Percentiles rank a stretch among this genome's conserved stretches.
These are phyloP conservation scores for Talaromyces stipitatus DNA, from an alignment of 495 filamentous ascomycete species.

Conservation along the genomic window DNA sequence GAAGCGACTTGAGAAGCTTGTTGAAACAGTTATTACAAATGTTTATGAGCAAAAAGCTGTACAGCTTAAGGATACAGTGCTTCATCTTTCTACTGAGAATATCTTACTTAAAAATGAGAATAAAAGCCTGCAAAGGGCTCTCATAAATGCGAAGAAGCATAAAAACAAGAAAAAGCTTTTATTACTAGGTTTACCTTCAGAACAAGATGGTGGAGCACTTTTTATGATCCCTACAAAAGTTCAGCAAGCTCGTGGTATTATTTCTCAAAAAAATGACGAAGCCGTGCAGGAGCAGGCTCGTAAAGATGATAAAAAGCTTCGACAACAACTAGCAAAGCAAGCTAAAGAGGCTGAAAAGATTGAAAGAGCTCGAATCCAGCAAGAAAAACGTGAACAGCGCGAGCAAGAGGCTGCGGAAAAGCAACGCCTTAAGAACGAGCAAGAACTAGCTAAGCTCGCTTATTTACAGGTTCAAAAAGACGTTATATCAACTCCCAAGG, in stretches of 20 bases:
- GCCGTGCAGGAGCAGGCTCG: no score
- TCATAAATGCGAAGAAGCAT: background rate
- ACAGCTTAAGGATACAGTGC: background rate
- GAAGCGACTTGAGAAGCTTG: background rate
- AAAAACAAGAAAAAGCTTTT: background rate
- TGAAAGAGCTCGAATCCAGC: no score
- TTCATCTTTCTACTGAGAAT: background rate
- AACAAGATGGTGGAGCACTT: background rate
- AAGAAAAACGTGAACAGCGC: no score
- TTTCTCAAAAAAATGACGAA: no score
- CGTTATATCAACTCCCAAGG: background rate
- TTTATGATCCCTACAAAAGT: background rate
- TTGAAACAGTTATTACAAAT: background rate
- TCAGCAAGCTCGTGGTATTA: background rate
- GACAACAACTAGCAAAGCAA: no score
- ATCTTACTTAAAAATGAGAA: background rate
- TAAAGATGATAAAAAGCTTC: no score
- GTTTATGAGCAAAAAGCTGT: background rate
- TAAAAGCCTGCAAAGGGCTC: background rate
- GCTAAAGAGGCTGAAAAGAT: no score
- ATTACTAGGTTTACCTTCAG: background rate
- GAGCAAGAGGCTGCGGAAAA: no score
- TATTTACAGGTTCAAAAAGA: background rate
- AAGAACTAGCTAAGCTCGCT: constrained; percentile 2
- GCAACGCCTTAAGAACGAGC: background rate